Evolutionary conservation across 176 grass and related monocot genomes (phyloP).

Genomic region (Secale cereale): DNA sequence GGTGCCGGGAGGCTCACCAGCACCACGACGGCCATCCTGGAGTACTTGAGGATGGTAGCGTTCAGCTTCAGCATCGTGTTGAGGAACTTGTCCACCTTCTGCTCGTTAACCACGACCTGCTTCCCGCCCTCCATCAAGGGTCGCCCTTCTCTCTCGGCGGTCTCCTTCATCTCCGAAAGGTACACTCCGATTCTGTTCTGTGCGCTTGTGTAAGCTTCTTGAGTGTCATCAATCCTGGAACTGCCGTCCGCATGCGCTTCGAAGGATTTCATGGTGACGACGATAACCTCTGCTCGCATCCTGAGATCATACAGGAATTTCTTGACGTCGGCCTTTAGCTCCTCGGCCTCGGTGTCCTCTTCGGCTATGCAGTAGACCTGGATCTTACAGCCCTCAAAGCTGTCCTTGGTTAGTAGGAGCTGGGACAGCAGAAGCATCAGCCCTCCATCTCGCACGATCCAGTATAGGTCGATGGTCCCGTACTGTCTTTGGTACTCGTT

Average conservation of each 20-base stretch:
- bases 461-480: slow-evolving; percentile 89
- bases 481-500: slow-evolving; percentile 82
- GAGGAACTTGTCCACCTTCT: slow-evolving; percentile 86
- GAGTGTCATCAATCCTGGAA: slow-evolving; percentile 58
- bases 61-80: slow-evolving; percentile 80
- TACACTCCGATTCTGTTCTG: slow-evolving; percentile 59
- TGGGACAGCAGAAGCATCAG: slow-evolving; percentile 95
- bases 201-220: slow-evolving; percentile 51
- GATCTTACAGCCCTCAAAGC: slow-evolving; percentile 88
- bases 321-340: slow-evolving; percentile 76
- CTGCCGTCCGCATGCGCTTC: slow-evolving; percentile 29
- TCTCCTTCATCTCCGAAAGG: slow-evolving; percentile 59
- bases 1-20: slow-evolving; percentile 85
- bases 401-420: slow-evolving; percentile 81
- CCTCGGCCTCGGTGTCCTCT: slow-evolving; percentile 78
- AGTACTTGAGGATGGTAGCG: slow-evolving; percentile 76
- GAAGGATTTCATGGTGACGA: slow-evolving; percentile 78
- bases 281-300: slow-evolving; percentile 93
- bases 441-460: slow-evolving; percentile 89
- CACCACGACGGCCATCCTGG: slow-evolving; percentile 77
- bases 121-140: slow-evolving; percentile 59
- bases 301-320: slow-evolving; percentile 91
- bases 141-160: slow-evolving; percentile 41
- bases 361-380: slow-evolving; percentile 97
- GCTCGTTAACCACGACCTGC: slow-evolving; percentile 62